Conservation (phyloP, 176 grass and related monocot genomes). For the Aechmea fasciata region DNA sequence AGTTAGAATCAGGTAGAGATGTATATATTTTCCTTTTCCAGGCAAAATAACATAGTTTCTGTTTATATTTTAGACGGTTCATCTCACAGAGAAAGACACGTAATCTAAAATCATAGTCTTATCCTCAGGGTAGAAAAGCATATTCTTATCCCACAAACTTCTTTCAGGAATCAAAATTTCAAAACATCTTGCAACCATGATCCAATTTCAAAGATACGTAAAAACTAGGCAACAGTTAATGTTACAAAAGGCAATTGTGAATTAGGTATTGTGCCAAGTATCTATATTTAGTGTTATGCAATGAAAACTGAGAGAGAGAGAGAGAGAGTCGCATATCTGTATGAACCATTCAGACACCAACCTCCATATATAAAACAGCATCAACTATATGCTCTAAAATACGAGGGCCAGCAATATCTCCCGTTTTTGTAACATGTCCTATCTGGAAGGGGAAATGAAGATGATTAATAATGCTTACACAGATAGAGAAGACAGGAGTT, state of each 20-base stretch:
- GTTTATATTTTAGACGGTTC: too few species aligned
- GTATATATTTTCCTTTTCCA: too few species aligned
- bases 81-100: too few species aligned
- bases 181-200: not conserved
- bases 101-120: too few species aligned
- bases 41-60: too few species aligned
- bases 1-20: too few species aligned
- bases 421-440: conserved; percentile 85
- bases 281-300: not conserved
- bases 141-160: too few species aligned
- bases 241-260: not conserved
- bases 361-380: conserved; percentile 99
- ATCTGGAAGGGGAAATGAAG: conserved; percentile 43
- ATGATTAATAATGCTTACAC: not conserved
- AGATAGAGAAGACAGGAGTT: not conserved
- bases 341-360: conserved; percentile 4
- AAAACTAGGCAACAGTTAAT: not conserved
- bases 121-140: too few species aligned
- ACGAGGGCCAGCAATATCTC: conserved; percentile 90
- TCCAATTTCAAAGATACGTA: not conserved
- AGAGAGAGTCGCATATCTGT: not conserved
- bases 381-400: conserved; percentile 94
- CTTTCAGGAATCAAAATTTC: too few species aligned
- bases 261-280: not conserved
- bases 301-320: not conserved